These are phyloP conservation scores for Puccinia coronata DNA, from an alignment of 1,284 basidiomycete genomes.

Conservation along the genomic window DNA sequence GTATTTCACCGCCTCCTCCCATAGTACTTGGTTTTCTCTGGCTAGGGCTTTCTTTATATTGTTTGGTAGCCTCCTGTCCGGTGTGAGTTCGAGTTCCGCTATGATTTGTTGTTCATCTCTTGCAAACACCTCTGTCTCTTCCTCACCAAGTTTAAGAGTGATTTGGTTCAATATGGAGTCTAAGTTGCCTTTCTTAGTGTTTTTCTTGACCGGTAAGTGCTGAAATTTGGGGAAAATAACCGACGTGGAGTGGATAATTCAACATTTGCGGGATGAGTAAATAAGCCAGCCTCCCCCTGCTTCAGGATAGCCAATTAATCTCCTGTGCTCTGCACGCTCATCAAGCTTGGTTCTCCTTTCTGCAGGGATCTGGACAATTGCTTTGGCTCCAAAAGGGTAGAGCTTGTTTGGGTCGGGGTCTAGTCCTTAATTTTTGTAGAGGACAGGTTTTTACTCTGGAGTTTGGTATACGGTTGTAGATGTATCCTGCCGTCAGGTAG, in stretches of 20 bases:
- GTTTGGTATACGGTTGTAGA: conserved; percentile 1
- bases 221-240: conserved; percentile 14
- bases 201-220: neutral
- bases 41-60: too few species aligned
- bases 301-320: neutral
- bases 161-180: too few species aligned
- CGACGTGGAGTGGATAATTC: neutral
- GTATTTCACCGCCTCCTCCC: too few species aligned
- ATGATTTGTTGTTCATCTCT: too few species aligned
- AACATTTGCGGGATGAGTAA: neutral
- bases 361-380: neutral
- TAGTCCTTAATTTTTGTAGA: neutral
- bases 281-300: conserved; percentile 16
- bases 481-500: neutral
- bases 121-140: too few species aligned
- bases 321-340: neutral
- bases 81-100: too few species aligned
- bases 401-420: neutral
- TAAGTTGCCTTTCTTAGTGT: too few species aligned
- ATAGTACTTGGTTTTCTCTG: too few species aligned
- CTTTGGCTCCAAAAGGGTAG: conserved; percentile 10
- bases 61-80: too few species aligned
- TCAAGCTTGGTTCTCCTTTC: neutral
- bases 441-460: neutral
- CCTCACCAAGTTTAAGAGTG: too few species aligned